Percentiles rank a stretch among this genome's conserved stretches.
Conservation (phyloP, 257 asterid species). For the Solanum sparsipilum region DNA sequence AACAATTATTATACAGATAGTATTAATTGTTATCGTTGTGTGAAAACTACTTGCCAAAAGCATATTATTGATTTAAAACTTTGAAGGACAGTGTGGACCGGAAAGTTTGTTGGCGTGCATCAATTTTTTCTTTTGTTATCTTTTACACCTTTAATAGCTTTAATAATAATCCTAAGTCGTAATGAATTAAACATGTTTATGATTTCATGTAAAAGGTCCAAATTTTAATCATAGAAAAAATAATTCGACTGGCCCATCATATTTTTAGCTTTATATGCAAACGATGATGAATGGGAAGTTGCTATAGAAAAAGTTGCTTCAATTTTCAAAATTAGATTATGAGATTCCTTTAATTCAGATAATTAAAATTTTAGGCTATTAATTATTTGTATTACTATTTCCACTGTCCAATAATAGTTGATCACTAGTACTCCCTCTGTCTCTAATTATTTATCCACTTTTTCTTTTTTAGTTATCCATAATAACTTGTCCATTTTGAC, state of each 20-base stretch:
- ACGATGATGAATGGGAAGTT: background rate
- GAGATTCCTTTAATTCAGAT: background rate
- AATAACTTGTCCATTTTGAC: too few relatives aligned
- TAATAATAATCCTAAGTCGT: background rate
- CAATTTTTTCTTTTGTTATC: background rate
- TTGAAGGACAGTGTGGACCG: background rate
- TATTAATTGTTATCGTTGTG: too few relatives aligned
- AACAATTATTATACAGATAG: too few relatives aligned
- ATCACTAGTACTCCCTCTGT: too few relatives aligned
- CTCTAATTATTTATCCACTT: too few relatives aligned
- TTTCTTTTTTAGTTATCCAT: too few relatives aligned
- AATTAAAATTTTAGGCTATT: background rate
- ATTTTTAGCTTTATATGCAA: background rate
- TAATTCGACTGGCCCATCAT: background rate
- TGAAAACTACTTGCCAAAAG: background rate
- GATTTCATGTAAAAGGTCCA: background rate
- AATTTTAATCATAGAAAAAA: background rate
- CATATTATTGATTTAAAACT: background rate
- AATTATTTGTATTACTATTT: background rate
- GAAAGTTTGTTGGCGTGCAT: background rate
- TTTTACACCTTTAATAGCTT: background rate
- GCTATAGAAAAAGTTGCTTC: background rate
- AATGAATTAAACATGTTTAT: background rate
- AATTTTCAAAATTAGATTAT: background rate
- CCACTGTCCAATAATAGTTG: too few relatives aligned